Base-by-base conservation (phyloP, 2,329 filamentous ascomycete genomes). In the Cordyceps javanica region DNA sequence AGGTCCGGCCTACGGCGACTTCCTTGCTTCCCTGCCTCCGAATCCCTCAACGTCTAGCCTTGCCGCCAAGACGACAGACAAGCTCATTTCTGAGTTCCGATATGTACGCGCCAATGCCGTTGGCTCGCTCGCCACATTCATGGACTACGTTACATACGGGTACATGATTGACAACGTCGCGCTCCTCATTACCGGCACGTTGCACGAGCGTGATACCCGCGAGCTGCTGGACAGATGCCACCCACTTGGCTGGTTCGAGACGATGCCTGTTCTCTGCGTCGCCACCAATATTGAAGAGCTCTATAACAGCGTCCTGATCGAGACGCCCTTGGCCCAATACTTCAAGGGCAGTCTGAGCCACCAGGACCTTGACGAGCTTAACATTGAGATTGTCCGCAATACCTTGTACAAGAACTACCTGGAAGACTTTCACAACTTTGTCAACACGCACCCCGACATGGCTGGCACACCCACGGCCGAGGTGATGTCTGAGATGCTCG, bases 141-240 rank as follows among this genome's bases (percentile, higher is more conserved):
- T 99, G 84, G 91, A 97, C 73, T 99, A 96, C 74, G 80, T 99
- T 61, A 99, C 94, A 1, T 99, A 99, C 72, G 93, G 92, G 61
- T 99, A 99, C 81, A 99, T 99, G 94, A 99, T 99, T 74, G 94
- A 99, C 77, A 99, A 99, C 68, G 91, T 99, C 55, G 94, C 95
- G 39, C 87, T 99, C 41, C 85, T 99, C 68, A 99, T 99, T 73
- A 99, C 94, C 23, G 94, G 94, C 61, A 99, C 94, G 13, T 83
- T 99, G 30, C 94, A 99, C 75, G 95, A 99, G 77, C 86, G 94
- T 70, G 94, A 99, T 72, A 99, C 94, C 3, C 87, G 92, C 60
- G 94, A 99, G 76, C 83, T 99, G 62, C 78, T 99, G 55, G 94
- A 97, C 70, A 82, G 94, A 73, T 99, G 95, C 74, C 95, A 99